phyloP scores from a whole-genome alignment of 768 basidiomycete genomes.

The Hygrophoropsis aurantiaca region DNA sequence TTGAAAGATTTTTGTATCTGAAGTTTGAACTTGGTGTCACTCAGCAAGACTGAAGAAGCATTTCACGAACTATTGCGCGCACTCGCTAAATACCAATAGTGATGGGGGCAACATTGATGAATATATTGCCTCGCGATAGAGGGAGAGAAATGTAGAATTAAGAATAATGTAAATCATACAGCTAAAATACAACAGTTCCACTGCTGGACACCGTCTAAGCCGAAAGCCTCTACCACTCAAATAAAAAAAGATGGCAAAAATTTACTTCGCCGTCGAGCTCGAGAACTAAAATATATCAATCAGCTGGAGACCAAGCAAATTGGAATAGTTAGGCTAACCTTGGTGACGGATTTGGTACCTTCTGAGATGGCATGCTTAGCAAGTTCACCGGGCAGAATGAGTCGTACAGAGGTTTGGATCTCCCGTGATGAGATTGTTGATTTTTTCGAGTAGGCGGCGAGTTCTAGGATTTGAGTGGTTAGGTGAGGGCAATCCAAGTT shows the following conservation, averaged over 20 bases:
- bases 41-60: no score
- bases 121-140: no score
- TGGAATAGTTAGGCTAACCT: slow-evolving; percentile 29
- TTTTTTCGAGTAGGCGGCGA: slow-evolving; percentile 98
- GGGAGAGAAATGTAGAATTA: slow-evolving; percentile 24
- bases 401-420: slow-evolving; percentile 94
- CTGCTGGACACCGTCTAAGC: background rate
- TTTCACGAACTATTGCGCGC: no score
- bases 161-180: slow-evolving; percentile 28
- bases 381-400: slow-evolving; percentile 95
- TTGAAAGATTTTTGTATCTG: no score
- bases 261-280: slow-evolving; percentile 44
- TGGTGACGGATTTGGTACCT: slow-evolving; percentile 78
- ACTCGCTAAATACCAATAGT: no score
- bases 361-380: slow-evolving; percentile 99
- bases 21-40: background rate
- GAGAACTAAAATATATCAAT: slow-evolving; percentile 35
- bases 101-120: no score
- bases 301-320: slow-evolving; percentile 6
- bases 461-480: slow-evolving; percentile 49
- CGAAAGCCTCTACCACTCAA: slow-evolving; percentile 1
- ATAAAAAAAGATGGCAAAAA: slow-evolving; percentile 16
- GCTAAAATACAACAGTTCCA: slow-evolving; percentile 30
- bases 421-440: slow-evolving; percentile 98
- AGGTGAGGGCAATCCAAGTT: background rate